phyloP scores from a whole-genome alignment of 768 basidiomycete species.

The Lactarius sanguifluus region DNA sequence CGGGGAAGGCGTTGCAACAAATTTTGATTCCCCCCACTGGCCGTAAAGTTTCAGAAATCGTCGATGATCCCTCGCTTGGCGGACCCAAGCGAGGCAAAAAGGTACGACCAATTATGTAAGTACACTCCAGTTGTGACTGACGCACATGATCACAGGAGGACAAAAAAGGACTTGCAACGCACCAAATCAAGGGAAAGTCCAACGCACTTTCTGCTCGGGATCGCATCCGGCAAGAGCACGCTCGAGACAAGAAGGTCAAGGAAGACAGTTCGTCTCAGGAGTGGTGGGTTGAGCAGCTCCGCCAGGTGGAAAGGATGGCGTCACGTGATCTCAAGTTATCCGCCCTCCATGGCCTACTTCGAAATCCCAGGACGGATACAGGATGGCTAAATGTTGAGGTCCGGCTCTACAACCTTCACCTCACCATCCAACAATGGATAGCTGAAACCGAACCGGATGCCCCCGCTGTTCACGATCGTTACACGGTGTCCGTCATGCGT shows the following conservation, averaged over 20 bases:
- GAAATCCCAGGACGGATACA: conserved; percentile 47
- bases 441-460: conserved; percentile 43
- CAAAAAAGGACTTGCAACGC: conserved; percentile 20
- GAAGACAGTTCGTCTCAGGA: conserved; percentile 26
- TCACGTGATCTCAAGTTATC: conserved; percentile 37
- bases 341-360: conserved; percentile 41
- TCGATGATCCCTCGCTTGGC: not conserved
- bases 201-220: conserved; percentile 40
- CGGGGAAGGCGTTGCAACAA: conserved; percentile 51
- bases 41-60: conserved; percentile 22
- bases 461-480: conserved; percentile 44
- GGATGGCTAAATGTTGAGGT: conserved; percentile 51
- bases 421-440: conserved; percentile 54
- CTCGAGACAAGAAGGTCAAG: conserved; percentile 42
- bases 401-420: conserved; percentile 51
- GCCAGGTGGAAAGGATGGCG: conserved; percentile 38
- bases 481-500: conserved; percentile 48
- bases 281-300: conserved; percentile 58
- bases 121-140: not conserved
- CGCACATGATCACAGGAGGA: conserved; percentile 2
- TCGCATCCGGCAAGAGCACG: conserved; percentile 45
- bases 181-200: conserved; percentile 35
- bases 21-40: conserved; percentile 52
- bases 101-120: not conserved
- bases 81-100: conserved; percentile 8